A percentile compares a stretch with the other conserved stretches of the same genome.
These are phyloP conservation scores for Aristolochia contorta DNA, from an alignment of 164 flowering plant species.

Conservation along the genomic window DNA sequence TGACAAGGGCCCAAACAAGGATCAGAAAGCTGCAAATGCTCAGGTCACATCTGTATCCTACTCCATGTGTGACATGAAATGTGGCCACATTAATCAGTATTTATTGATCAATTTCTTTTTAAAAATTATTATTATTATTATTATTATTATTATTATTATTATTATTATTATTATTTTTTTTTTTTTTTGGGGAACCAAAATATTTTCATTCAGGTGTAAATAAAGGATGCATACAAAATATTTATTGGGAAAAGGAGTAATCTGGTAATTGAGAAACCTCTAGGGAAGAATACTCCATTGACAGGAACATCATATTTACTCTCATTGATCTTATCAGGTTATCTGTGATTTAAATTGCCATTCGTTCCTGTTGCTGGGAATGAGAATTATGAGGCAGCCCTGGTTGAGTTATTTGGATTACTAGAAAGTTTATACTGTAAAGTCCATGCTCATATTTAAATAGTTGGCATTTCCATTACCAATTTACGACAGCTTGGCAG, in stretches of 20 bases:
- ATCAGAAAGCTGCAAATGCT: conserved; percentile 17
- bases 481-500: conserved; percentile 37
- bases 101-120: too few species aligned
- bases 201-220: too few species aligned
- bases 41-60: conserved; percentile 63
- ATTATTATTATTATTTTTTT: neutral
- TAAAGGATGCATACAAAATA: too few species aligned
- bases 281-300: too few species aligned
- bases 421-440: neutral
- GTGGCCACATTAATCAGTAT: neutral
- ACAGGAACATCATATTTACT: too few species aligned
- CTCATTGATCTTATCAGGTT: too few species aligned
- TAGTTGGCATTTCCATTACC: conserved; percentile 23
- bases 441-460: neutral
- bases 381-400: too few species aligned
- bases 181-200: neutral
- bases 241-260: too few species aligned
- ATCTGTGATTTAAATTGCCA: too few species aligned
- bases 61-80: neutral
- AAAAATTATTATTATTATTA: neutral
- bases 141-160: neutral
- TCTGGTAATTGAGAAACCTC: too few species aligned
- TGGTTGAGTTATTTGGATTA: neutral
- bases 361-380: too few species aligned
- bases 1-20: conserved; percentile 11